These are phyloP conservation scores for Apophysomyces elegans DNA, from an alignment of 371 early-diverging fungal species.

Conservation along the genomic window DNA sequence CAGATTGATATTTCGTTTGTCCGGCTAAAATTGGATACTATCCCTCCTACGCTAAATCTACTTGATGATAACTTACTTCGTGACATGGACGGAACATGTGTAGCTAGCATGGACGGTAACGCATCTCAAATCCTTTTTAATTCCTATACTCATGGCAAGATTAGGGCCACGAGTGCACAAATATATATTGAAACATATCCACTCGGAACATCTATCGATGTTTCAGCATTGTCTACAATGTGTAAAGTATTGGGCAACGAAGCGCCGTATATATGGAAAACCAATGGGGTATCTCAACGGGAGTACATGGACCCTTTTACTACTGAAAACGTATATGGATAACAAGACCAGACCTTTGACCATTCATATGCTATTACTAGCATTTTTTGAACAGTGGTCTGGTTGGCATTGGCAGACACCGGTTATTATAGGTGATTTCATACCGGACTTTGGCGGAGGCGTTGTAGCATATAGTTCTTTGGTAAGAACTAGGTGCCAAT, in stretches of 20 bases:
- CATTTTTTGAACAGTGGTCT: slow-evolving; percentile 38
- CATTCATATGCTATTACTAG: slow-evolving; percentile 14
- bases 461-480: slow-evolving; percentile 15
- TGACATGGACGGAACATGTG: slow-evolving; percentile 30
- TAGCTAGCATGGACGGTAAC: slow-evolving; percentile 43
- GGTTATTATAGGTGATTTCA: slow-evolving; percentile 30
- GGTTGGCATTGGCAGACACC: slow-evolving; percentile 48
- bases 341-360: slow-evolving; percentile 10
- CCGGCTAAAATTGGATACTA: slow-evolving; percentile 19
- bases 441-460: slow-evolving; percentile 31
- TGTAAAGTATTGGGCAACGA: slow-evolving; percentile 44
- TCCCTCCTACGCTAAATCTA: slow-evolving; percentile 26
- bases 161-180: slow-evolving; percentile 41
- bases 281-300: slow-evolving; percentile 47
- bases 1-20: slow-evolving; percentile 50
- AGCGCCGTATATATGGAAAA: slow-evolving; percentile 39
- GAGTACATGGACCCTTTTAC: slow-evolving; percentile 34
- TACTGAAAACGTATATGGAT: slow-evolving; percentile 37
- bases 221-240: slow-evolving; percentile 32
- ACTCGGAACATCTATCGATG: slow-evolving; percentile 8
- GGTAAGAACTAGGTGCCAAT: slow-evolving; percentile 15
- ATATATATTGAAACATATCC: slow-evolving; percentile 27
- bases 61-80: slow-evolving; percentile 33
- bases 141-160: neutral
- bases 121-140: neutral